A percentile compares a stretch with the other conserved stretches of the same genome.
Conservation (phyloP, 2,329 filamentous ascomycete genomes). For the Fusarium anguioides region DNA sequence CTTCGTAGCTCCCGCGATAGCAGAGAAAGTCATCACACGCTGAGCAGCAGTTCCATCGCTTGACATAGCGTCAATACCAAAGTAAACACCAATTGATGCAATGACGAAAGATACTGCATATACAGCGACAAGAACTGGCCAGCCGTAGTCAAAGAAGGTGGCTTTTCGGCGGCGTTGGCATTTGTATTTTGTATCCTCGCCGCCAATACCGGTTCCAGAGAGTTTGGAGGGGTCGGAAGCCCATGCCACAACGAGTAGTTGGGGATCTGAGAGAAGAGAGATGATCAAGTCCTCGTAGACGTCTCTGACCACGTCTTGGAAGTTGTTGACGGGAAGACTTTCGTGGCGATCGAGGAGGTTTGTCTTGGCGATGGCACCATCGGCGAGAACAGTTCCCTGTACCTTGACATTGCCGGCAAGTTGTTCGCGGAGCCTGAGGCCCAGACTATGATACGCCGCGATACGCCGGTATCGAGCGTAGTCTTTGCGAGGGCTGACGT, state of each 20-base stretch:
- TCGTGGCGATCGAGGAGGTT: slow-evolving; percentile 28
- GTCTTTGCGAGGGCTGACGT: slow-evolving; percentile 14
- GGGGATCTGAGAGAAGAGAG: slow-evolving; percentile 33
- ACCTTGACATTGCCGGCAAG: slow-evolving; percentile 14
- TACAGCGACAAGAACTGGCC: slow-evolving; percentile 13
- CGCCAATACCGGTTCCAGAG: slow-evolving; percentile 5
- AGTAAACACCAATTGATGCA: slow-evolving; percentile 24
- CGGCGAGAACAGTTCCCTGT: background rate
- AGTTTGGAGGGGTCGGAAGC: slow-evolving; percentile 23
- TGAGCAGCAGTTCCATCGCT: slow-evolving; percentile 17
- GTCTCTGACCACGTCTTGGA: slow-evolving; percentile 1
- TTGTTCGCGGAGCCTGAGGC: slow-evolving; percentile 12
- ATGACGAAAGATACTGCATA: slow-evolving; percentile 22
- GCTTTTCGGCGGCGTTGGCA: slow-evolving; percentile 21
- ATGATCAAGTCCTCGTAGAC: slow-evolving; percentile 34
- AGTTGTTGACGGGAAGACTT: slow-evolving; percentile 12
- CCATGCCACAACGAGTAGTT: slow-evolving; percentile 39
- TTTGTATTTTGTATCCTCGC: slow-evolving; percentile 7
- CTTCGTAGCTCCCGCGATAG: slow-evolving; percentile 31
- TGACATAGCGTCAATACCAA: slow-evolving; percentile 26
- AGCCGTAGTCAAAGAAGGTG: slow-evolving; percentile 33
- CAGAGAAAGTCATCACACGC: slow-evolving; percentile 34
- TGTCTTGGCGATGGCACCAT: slow-evolving; percentile 9
- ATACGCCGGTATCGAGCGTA: slow-evolving; percentile 13
- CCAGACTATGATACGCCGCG: slow-evolving; percentile 33